These are phyloP conservation scores for Trichocladium uniseriatum DNA, from an alignment of 495 filamentous ascomycete species.

Conservation along the genomic window DNA sequence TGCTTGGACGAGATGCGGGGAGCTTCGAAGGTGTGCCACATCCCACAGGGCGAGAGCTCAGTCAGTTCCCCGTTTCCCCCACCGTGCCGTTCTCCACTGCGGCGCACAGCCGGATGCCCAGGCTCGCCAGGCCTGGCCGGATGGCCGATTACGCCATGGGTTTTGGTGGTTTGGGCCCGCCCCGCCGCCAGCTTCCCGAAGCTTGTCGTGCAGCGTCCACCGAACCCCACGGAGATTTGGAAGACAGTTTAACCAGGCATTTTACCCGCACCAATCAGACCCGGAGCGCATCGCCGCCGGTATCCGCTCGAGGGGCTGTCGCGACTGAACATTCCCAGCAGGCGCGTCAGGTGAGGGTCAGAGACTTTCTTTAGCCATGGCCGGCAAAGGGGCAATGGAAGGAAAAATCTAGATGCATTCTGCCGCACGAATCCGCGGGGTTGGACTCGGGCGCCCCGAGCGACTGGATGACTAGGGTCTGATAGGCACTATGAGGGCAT, in stretches of 20 bases:
- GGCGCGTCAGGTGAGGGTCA: conserved; percentile 27
- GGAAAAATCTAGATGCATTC: no score
- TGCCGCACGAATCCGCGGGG: conserved; percentile 6
- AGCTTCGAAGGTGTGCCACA: neutral
- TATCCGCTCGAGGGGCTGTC: conserved; percentile 18
- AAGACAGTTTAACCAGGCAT: conserved; percentile 22
- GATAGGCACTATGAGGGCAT: no score
- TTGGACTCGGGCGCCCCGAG: no score
- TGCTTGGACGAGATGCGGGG: conserved; percentile 13
- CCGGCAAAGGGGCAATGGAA: neutral
- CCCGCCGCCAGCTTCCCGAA: conserved; percentile 5
- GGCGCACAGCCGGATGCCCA: neutral
- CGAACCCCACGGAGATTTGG: conserved; percentile 11
- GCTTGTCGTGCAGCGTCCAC: conserved; percentile 2
- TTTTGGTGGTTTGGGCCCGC: conserved; percentile 8
- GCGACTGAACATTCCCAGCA: neutral
- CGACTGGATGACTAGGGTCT: no score
- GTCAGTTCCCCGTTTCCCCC: neutral
- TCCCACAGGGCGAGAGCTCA: neutral
- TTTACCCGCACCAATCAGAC: conserved; percentile 32
- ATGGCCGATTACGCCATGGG: conserved; percentile 25
- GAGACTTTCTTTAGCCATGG: conserved; percentile 18
- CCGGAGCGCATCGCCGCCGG: conserved; percentile 10
- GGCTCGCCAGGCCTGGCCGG: neutral
- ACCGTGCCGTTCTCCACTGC: conserved; percentile 1